phyloP scores from a whole-genome alignment of 352 stramenopile genomes.

The Phytophthora chlamydospora region DNA sequence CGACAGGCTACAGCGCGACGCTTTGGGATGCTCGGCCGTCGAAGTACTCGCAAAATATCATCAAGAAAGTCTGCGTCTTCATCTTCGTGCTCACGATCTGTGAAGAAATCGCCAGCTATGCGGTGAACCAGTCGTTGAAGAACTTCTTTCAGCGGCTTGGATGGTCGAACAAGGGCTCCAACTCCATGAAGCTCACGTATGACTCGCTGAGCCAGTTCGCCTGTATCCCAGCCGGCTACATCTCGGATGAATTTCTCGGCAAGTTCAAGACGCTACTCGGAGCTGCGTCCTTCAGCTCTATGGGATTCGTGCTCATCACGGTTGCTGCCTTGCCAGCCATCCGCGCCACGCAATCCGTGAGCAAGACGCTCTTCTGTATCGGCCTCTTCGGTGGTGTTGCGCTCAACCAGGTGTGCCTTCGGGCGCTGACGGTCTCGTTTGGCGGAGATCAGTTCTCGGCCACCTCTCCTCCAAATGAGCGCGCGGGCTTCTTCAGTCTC shows the following conservation, averaged over 20 bases:
- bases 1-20: slow-evolving; percentile 25
- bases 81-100: slow-evolving; percentile 54
- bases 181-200: slow-evolving; percentile 70
- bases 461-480: slow-evolving; percentile 43
- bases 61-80: slow-evolving; percentile 66
- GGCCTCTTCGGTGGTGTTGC: slow-evolving; percentile 62
- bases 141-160: slow-evolving; percentile 71
- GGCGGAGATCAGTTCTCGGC: slow-evolving; percentile 71
- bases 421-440: slow-evolving; percentile 63
- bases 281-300: slow-evolving; percentile 37
- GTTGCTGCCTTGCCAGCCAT: slow-evolving; percentile 53
- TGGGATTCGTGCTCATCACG: slow-evolving; percentile 59
- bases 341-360: slow-evolving; percentile 33
- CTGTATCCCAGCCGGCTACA: slow-evolving; percentile 59
- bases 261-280: slow-evolving; percentile 40
- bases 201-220: slow-evolving; percentile 69
- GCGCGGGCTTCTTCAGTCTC: slow-evolving; percentile 77
- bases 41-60: slow-evolving; percentile 61
- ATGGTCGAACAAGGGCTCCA: slow-evolving; percentile 62
- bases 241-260: slow-evolving; percentile 64
- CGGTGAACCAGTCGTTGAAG: slow-evolving; percentile 63
- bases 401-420: slow-evolving; percentile 56
- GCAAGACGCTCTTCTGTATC: slow-evolving; percentile 57
- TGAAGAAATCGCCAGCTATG: slow-evolving; percentile 62
- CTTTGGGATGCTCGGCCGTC: slow-evolving; percentile 53